A percentile compares a stretch with the other conserved stretches of the same genome.
phyloP scores from a whole-genome alignment of 768 basidiomycete genomes.

The Exidia glandulosa region DNA sequence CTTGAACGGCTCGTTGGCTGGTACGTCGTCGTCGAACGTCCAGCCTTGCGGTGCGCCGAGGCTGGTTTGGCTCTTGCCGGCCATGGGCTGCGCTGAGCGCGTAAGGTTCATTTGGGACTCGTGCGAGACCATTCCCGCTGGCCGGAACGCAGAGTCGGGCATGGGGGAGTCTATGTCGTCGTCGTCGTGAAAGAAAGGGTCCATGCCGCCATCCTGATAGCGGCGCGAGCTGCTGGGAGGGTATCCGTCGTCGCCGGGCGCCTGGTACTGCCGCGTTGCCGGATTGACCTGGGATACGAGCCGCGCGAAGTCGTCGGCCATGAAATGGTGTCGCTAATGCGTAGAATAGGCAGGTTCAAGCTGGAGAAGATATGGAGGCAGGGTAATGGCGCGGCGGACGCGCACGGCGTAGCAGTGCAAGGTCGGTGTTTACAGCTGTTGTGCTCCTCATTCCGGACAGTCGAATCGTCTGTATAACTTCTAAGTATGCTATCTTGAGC shows the following conservation, averaged over 20 bases:
- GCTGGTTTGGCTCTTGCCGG: constrained; percentile 38
- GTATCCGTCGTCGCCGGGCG: constrained; percentile 39
- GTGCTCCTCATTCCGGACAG: too few relatives aligned
- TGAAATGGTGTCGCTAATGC: too few relatives aligned
- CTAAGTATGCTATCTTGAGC: too few relatives aligned
- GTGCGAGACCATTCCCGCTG: constrained; percentile 24
- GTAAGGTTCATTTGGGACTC: background rate
- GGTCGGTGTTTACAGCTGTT: too few relatives aligned
- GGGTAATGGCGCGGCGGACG: too few relatives aligned
- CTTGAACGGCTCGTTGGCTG: constrained; percentile 18
- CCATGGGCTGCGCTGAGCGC: constrained; percentile 40
- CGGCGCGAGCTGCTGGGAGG: constrained; percentile 37
- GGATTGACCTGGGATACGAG: constrained; percentile 66
- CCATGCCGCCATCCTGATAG: constrained; percentile 30
- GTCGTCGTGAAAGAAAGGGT: constrained; percentile 69
- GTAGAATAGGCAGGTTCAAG: too few relatives aligned
- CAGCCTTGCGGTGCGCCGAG: constrained; percentile 50
- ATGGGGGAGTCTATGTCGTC: constrained; percentile 47
- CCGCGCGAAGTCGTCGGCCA: constrained; percentile 53
- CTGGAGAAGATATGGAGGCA: too few relatives aligned
- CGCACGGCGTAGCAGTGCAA: too few relatives aligned
- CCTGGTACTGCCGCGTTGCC: constrained; percentile 30
- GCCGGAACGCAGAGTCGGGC: constrained; percentile 53
- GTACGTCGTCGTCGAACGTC: constrained; percentile 52
- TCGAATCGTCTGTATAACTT: too few relatives aligned